phyloP scores from a whole-genome alignment of 257 asterid genomes.

The Knoxia roxburghii region DNA sequence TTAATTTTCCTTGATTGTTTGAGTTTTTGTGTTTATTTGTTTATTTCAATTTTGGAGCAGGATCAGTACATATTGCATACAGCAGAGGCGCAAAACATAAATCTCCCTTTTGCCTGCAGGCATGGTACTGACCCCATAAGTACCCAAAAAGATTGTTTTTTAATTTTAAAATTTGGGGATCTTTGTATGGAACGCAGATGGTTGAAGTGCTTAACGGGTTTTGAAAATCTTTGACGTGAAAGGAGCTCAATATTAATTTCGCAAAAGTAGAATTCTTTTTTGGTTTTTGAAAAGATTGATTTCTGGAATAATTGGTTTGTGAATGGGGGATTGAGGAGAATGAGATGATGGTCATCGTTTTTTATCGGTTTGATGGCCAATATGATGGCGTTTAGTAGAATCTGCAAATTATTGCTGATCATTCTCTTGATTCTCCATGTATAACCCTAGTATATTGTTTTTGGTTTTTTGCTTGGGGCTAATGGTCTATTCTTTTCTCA shows the following conservation, averaged over 20 bases:
- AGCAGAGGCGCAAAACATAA: conserved; percentile 80
- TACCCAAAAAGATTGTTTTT: not conserved
- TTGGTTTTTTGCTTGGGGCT: not conserved
- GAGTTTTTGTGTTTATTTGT: not conserved
- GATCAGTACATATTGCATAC: conserved; percentile 92
- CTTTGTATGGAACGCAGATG: not conserved
- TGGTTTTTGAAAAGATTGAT: not conserved
- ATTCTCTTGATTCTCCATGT: conserved; percentile 1
- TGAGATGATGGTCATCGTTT: conserved; percentile 16
- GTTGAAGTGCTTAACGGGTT: not conserved
- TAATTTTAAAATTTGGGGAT: not conserved
- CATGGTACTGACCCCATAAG: conserved; percentile 51
- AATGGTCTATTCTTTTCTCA: not conserved
- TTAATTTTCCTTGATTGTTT: not conserved
- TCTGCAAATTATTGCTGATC: not conserved
- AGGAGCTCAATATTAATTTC: not conserved
- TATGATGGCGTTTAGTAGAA: not conserved
- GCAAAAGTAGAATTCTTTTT: not conserved
- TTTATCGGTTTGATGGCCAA: conserved; percentile 14
- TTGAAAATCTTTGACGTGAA: not conserved
- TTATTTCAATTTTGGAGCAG: conserved; percentile 30
- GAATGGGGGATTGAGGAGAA: not conserved
- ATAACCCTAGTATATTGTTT: not conserved
- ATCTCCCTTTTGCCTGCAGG: conserved; percentile 92
- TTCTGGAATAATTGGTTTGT: not conserved